Base-by-base conservation (phyloP, 768 basidiomycete genomes). In the Chalciporus sphaerocephalus region DNA sequence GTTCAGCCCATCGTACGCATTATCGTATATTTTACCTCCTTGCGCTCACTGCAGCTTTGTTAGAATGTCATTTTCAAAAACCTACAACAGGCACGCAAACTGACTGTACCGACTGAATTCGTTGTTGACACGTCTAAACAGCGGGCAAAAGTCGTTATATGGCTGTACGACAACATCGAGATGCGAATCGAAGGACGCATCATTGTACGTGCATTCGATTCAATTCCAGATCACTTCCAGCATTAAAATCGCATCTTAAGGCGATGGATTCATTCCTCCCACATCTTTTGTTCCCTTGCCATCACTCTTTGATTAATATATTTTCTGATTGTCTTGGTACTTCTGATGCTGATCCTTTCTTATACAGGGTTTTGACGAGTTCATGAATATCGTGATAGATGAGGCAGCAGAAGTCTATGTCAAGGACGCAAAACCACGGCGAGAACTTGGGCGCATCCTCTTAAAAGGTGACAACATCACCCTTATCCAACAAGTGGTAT, bases 21-120 rank as follows among this genome's bases (percentile, higher is more conserved):
- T 0, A 35, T 33, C 23, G 21, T 17, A 5, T 32, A 28, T 38
- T 25, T 36, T 42, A 20, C 24, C 37, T 37, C 15, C 22, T n/a
- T 15, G 8, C n/a, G 2, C 28, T 54, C 48, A 52, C 51, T 35
- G 36, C 9, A 28, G 27, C 34, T 18, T 30, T 44, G 23, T n/a
- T 52, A 94, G 92, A 95, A 95, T 74, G 88, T 95, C 52, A 96
- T 96, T 69, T 96, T 96, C 79, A 94, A 95, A 84, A 91, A 95
- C 70, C 76, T 96, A 23, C 93, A 95, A 64, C 83, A 88, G 71
- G 91, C 85, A 21, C 25, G 28, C n/a, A 27, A 45, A 51, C 0
- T 28, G 8, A 22, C 38, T 42, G 15, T 6, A 54, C 37, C 17
- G 20, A 34, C 1, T 10, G 33, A 37, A 30, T 46, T 49, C 42